Conservation (phyloP, 2,329 filamentous ascomycete species). For the Aureobasidium subglaciale region DNA sequence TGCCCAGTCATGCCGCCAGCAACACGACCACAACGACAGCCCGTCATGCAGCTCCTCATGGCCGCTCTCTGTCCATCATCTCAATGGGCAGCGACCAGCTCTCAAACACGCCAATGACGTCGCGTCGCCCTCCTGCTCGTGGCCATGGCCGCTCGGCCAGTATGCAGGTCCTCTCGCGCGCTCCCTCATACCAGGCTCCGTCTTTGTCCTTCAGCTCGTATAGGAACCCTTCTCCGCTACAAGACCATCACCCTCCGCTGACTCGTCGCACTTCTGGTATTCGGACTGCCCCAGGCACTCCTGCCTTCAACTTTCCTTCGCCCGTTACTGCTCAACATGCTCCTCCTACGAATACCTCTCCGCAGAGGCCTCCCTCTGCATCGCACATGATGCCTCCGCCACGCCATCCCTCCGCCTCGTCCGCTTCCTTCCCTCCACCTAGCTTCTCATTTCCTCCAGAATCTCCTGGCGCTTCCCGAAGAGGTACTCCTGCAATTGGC, state of each 20-base stretch:
- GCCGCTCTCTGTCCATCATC: conserved; percentile 43
- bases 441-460: background rate
- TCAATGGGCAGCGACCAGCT: conserved; percentile 40
- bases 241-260: conserved; percentile 31
- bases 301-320: conserved; percentile 12
- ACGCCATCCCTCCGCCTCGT: background rate
- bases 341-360: background rate
- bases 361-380: background rate
- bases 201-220: conserved; percentile 11
- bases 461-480: background rate
- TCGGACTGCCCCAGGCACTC: conserved; percentile 17
- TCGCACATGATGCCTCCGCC: conserved; percentile 6
- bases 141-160: conserved; percentile 74
- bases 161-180: conserved; percentile 57
- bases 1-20: conserved; percentile 3
- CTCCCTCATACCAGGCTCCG: background rate
- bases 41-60: conserved; percentile 42
- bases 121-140: conserved; percentile 42
- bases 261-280: conserved; percentile 25
- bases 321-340: background rate
- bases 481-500: background rate
- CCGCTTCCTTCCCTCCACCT: background rate
- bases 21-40: background rate
- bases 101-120: conserved; percentile 17
- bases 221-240: conserved; percentile 37